Evolutionary conservation across 768 basidiomycete genomes (phyloP), one percentile per base, ranked within the genome.

Genomic region (Fomitopsis serialis): DNA sequence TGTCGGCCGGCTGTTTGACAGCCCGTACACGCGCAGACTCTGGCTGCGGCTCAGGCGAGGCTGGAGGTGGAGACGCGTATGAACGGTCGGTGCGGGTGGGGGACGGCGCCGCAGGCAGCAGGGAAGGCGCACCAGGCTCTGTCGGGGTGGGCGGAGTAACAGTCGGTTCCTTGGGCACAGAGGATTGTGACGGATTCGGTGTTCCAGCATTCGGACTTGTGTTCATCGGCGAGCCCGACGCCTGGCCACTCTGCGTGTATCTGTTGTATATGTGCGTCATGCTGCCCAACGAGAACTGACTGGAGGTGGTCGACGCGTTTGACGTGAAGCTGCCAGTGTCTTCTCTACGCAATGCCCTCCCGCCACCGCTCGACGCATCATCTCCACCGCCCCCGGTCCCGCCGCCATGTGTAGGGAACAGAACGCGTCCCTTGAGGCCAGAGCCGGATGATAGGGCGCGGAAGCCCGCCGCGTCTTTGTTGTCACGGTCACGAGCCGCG

Each of bases 361-460:
- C 52, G 34, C 49, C 21, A 55, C 42, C 53, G 53, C 58, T 42
- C 57, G 60, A 36, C 47, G 61, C 27, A 45, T 51, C 27, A 35
- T 54, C 32, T 37, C 57, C 34, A 36, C 48, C 53, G 43, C 54
- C 48, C 29, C 55, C 53, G 43, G 53, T 46, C 29, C 55, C 53
- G 54, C 47, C 63, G 50, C 61, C 63, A 59, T 52, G 56, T 44
- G 52, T 60, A 59, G 84, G 76, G 69, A 91, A 90, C 34, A 91
- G 74, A 27, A 91, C 83, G 32, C 88, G 77, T 24, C 87, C 87
- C 43, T 81, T 78, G 51, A 84, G 72, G 35, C 73, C 73, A 3
- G 72, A 67, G 51, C 72, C 66, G 24, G 78, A 78, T 45, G 79
- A 75, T 19, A 89, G 71, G 15, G 78, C 73, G 42, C 84, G 76